Evolutionary conservation across 257 asterid genomes (phyloP).

Genomic region (Salvia hispanica): DNA sequence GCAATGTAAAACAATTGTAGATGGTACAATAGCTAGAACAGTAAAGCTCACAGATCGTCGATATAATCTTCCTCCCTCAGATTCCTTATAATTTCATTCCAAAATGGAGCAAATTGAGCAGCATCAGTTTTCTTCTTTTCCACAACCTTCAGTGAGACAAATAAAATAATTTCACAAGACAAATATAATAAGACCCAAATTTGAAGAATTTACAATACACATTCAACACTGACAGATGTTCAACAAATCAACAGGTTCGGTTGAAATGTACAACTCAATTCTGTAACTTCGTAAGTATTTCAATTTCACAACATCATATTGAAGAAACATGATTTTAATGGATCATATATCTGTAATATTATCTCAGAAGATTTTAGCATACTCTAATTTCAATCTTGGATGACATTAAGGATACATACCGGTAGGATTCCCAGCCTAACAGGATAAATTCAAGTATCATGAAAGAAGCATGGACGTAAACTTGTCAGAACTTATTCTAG

Average conservation of each 20-base stretch:
- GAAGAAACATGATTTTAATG: background rate
- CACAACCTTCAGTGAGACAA: slow-evolving; percentile 50
- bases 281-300: background rate
- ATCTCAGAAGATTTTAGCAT: slow-evolving; percentile 3
- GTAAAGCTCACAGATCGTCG: slow-evolving; percentile 64
- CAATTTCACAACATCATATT: slow-evolving; percentile 7
- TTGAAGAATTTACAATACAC: background rate
- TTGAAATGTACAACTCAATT: slow-evolving; percentile 4
- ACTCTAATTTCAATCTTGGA: background rate
- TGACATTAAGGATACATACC: background rate
- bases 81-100: slow-evolving; percentile 90
- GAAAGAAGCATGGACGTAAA: background rate
- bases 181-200: slow-evolving; percentile 4
- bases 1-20: slow-evolving; percentile 18
- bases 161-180: slow-evolving; percentile 25
- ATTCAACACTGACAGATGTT: slow-evolving; percentile 15
- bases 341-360: slow-evolving; percentile 6
- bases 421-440: slow-evolving; percentile 1
- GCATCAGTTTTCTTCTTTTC: slow-evolving; percentile 74
- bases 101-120: slow-evolving; percentile 89
- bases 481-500: background rate
- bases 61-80: slow-evolving; percentile 94
- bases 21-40: slow-evolving; percentile 23
- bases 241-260: background rate
- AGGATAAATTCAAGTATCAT: slow-evolving; percentile 5